Evolutionary conservation across 805 yeast species (phyloP), one percentile per base, ranked within the genome.

Genomic region (Maudiozyma serrabonitensis): DNA sequence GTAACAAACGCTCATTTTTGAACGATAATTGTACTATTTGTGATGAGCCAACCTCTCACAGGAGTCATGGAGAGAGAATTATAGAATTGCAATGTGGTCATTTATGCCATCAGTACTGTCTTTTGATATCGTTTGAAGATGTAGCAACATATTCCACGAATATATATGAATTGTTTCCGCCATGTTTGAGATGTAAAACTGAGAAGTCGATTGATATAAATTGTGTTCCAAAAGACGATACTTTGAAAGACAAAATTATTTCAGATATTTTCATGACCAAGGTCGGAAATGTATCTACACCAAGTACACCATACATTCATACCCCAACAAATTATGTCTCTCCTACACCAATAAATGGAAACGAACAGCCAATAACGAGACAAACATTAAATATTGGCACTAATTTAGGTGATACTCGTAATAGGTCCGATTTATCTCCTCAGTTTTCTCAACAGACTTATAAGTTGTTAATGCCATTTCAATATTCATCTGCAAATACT

Each of bases 51-150:
- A 61, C 80, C 4, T 69, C 70, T 16, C 69, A 73, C 28, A 75
- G 74, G 45, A 64, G 75, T 26, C 62, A 62, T 18, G 68, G 72
- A 11, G 82, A 74, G 55, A 69, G 67, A 43, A 61, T 79, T 1
- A 62, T 81, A 13, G 74, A 72, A 49, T 64, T 81, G 32, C 62
- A 61, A 39, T 82, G 88, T 63, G 76, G 74, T 1, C 85, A 81
- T 58, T 62, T 68, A 42, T 68, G 74, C 39, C 88, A 82, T 59
- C 81, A 78, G 46, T 78, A 79, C 49, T 82, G 88, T 58, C 68
- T 80, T 15, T 50, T 65, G 2, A 59, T 79, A 7, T 69, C 69
- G 21, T 59, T 73, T 57, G 72, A 66, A 4, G 49, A 44, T 21
- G 32, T 43, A 25, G 34, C 45, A 6, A 46, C 42, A 4, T 18